Conservation (phyloP, 2,329 filamentous ascomycete species). For the Rhinocladiella similis region DNA sequence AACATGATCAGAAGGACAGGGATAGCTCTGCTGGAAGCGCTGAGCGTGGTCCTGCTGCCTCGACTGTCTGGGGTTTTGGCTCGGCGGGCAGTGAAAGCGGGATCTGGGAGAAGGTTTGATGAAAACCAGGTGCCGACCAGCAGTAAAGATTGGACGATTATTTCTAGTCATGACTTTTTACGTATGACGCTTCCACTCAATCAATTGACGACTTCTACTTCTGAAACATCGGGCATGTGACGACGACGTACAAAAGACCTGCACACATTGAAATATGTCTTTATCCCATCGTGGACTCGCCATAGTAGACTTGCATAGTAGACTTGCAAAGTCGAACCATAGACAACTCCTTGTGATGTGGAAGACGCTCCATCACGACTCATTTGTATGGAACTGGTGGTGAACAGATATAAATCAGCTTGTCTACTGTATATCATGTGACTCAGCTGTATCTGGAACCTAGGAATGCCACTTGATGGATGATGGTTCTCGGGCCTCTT, state of each 20-base stretch:
- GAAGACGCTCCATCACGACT: too few species aligned
- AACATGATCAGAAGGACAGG: neutral
- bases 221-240: neutral
- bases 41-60: neutral
- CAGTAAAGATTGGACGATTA: neutral
- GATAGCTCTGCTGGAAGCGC: neutral
- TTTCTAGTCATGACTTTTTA: neutral
- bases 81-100: constrained; percentile 25
- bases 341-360: too few species aligned
- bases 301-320: too few species aligned
- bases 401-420: too few species aligned
- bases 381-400: too few species aligned
- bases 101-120: constrained; percentile 30
- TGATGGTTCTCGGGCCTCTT: neutral
- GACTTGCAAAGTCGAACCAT: too few species aligned
- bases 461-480: neutral
- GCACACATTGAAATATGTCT: too few species aligned
- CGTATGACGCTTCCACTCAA: neutral
- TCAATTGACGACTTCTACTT: neutral
- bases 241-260: too few species aligned
- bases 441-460: too few species aligned
- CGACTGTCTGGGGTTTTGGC: constrained; percentile 10
- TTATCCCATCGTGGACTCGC: too few species aligned
- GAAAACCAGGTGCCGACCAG: too few species aligned
- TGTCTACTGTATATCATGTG: too few species aligned